A percentile compares a stretch with the other conserved stretches of the same genome.
phyloP scores from a whole-genome alignment of 805 yeast genomes.

The Candida patagonica region DNA sequence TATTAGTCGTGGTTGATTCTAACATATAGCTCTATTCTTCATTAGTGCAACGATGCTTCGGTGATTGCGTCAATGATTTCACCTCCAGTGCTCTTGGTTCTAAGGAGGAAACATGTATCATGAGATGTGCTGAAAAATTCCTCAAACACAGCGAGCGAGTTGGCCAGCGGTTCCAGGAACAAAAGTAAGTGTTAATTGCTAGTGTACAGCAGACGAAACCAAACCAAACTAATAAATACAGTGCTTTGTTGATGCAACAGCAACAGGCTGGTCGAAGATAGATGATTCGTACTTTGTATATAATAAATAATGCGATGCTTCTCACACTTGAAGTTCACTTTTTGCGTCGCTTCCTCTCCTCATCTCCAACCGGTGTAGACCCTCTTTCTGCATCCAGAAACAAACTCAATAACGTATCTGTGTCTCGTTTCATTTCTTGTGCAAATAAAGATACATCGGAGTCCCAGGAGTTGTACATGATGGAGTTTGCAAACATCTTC shows the following conservation, averaged over 20 bases:
- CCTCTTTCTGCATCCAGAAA: slow-evolving; percentile 43
- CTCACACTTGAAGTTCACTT: slow-evolving; percentile 3
- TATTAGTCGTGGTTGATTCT: neutral
- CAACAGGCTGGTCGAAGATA: slow-evolving; percentile 4
- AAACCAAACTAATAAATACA: no score
- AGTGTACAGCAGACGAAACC: neutral
- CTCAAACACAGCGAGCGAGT: slow-evolving; percentile 97
- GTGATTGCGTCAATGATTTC: slow-evolving; percentile 96
- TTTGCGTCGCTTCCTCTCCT: slow-evolving; percentile 13
- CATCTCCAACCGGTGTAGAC: slow-evolving; percentile 14
- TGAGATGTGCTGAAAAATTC: slow-evolving; percentile 94
- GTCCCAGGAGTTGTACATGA: slow-evolving; percentile 67
- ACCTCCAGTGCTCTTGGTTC: slow-evolving; percentile 80
- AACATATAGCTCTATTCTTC: slow-evolving; percentile 59
- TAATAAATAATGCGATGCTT: slow-evolving; percentile 2
- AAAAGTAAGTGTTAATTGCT: slow-evolving; percentile 42
- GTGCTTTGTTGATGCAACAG: slow-evolving; percentile 18
- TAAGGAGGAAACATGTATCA: slow-evolving; percentile 78
- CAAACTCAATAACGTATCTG: slow-evolving; percentile 39
- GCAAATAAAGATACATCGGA: slow-evolving; percentile 56
- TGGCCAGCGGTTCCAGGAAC: slow-evolving; percentile 98
- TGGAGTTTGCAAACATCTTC: slow-evolving; percentile 75
- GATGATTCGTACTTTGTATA: slow-evolving; percentile 1
- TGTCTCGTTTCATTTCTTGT: slow-evolving; percentile 61
- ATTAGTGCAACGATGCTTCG: slow-evolving; percentile 93